A percentile compares a stretch with the other conserved stretches of the same genome.
These are phyloP conservation scores for Zea luxurians DNA, from an alignment of 176 grass and related monocot genomes.

Conservation along the genomic window DNA sequence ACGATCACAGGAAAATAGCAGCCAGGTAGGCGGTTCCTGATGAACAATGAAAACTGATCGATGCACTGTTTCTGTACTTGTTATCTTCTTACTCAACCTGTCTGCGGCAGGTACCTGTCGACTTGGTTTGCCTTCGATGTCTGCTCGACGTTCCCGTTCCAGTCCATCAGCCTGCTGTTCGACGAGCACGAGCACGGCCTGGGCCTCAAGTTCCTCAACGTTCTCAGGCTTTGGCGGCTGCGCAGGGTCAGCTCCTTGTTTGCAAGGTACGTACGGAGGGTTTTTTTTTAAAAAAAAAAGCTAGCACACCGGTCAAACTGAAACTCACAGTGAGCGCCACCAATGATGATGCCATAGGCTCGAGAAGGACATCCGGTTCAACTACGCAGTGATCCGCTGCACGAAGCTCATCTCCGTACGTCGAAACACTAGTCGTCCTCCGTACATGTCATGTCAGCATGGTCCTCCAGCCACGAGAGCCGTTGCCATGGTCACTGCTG, in stretches of 20 bases:
- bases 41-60: neutral
- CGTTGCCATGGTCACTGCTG: neutral
- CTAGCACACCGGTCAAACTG: neutral
- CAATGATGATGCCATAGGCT: conserved; percentile 22
- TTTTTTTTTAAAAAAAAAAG: neutral
- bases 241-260: conserved; percentile 65
- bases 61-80: neutral
- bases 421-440: neutral
- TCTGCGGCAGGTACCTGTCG: conserved; percentile 55
- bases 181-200: conserved; percentile 45
- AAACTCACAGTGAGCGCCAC: neutral
- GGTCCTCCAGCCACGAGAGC: too few species aligned
- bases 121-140: conserved; percentile 71
- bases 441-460: neutral
- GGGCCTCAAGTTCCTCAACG: conserved; percentile 59
- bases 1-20: conserved; percentile 66
- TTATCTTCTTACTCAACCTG: neutral
- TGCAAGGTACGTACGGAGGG: conserved; percentile 38
- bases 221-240: conserved; percentile 62
- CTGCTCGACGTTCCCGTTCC: conserved; percentile 66
- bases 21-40: conserved; percentile 34
- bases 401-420: conserved; percentile 69
- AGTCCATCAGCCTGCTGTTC: conserved; percentile 51
- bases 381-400: conserved; percentile 69
- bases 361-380: conserved; percentile 80